Evolutionary conservation across 352 stramenopile species (phyloP).

Genomic region (Phytopythium mirpurense): DNA sequence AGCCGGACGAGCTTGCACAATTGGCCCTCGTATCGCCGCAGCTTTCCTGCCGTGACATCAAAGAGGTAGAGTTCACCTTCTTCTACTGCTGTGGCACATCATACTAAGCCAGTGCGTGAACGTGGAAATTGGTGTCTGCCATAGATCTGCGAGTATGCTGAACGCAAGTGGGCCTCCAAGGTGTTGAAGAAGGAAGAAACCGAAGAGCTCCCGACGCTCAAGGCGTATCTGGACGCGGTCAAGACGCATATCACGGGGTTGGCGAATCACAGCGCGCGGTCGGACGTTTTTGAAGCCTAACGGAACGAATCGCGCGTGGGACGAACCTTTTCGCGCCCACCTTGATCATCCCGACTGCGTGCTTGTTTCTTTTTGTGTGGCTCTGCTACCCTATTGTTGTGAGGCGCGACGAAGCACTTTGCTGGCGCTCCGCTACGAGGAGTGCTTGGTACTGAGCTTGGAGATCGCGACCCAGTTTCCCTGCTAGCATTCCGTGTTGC

Average conservation of each 20-base stretch:
- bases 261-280: conserved; percentile 24
- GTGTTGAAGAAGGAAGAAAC: conserved; percentile 82
- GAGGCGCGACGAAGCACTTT: not conserved
- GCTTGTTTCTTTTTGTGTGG: too few species aligned
- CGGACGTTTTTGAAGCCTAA: conserved; percentile 54
- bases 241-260: conserved; percentile 62
- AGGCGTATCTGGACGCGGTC: conserved; percentile 69
- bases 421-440: conserved; percentile 8
- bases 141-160: conserved; percentile 91
- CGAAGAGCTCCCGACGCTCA: conserved; percentile 58
- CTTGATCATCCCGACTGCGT: not conserved
- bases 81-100: not conserved
- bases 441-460: conserved; percentile 40
- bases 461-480: conserved; percentile 25
- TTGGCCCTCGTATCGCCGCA: conserved; percentile 73
- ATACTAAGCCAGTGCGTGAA: not conserved
- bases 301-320: not conserved
- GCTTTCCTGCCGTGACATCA: conserved; percentile 93
- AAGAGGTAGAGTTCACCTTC: conserved; percentile 57
- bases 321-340: not conserved
- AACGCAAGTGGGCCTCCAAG: conserved; percentile 90
- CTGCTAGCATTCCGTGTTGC: conserved; percentile 19
- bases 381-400: not conserved
- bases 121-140: not conserved
- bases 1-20: conserved; percentile 57